Percentiles rank a stretch among this genome's conserved stretches.
Evolutionary conservation across 2,329 filamentous ascomycete genomes (phyloP).

Genomic region (Sarocladium brachiariae): DNA sequence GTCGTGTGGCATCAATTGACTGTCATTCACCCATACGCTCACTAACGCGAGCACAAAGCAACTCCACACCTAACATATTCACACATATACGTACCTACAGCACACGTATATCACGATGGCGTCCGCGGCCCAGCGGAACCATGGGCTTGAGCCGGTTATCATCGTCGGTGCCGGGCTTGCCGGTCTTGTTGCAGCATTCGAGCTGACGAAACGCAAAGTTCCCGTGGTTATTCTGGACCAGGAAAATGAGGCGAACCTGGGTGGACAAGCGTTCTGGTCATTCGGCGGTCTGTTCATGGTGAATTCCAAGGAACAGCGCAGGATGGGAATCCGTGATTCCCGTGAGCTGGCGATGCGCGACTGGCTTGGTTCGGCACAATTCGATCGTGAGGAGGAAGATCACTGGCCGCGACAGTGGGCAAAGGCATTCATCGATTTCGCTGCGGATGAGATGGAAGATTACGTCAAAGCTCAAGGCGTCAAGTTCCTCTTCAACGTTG

Average conservation of each 20-base stretch:
- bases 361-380: slow-evolving; percentile 51
- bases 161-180: slow-evolving; percentile 51
- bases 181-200: slow-evolving; percentile 53
- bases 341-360: slow-evolving; percentile 51
- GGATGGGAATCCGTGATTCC: slow-evolving; percentile 51
- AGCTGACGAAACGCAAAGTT: slow-evolving; percentile 44
- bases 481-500: slow-evolving; percentile 46
- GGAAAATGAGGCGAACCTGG: slow-evolving; percentile 48
- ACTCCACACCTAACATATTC: too few relatives aligned
- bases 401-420: slow-evolving; percentile 55
- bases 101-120: background rate
- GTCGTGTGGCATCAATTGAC: too few relatives aligned
- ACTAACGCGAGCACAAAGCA: too few relatives aligned
- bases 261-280: slow-evolving; percentile 59
- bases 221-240: slow-evolving; percentile 49
- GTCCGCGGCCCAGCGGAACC: background rate
- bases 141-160: slow-evolving; percentile 34
- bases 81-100: too few relatives aligned
- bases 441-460: slow-evolving; percentile 48
- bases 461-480: slow-evolving; percentile 49
- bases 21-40: too few relatives aligned
- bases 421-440: slow-evolving; percentile 58
- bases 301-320: slow-evolving; percentile 48
- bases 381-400: slow-evolving; percentile 51
- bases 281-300: slow-evolving; percentile 56